Conservation (phyloP, 768 basidiomycete genomes). For the Russula brevipes region DNA sequence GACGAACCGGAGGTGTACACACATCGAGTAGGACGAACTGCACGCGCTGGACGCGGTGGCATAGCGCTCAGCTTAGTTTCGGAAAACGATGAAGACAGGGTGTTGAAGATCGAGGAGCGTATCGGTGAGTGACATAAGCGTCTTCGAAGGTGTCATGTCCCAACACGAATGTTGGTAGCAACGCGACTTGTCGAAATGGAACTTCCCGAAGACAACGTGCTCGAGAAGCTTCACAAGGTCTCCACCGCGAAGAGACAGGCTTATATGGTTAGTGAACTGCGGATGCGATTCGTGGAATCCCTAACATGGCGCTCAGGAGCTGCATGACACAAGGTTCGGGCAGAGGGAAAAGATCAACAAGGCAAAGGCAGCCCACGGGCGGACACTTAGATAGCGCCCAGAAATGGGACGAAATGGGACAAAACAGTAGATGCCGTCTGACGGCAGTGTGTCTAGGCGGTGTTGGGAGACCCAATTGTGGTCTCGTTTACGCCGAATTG, state of each 20-base stretch:
- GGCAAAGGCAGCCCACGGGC: conserved; percentile 42
- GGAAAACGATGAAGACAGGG: conserved; percentile 82
- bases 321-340: conserved; percentile 88
- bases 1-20: conserved; percentile 89
- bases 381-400: not conserved
- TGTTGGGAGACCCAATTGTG: not conserved
- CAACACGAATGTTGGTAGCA: conserved; percentile 30
- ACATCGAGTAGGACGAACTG: conserved; percentile 92
- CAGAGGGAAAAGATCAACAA: conserved; percentile 79
- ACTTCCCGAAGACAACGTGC: conserved; percentile 72
- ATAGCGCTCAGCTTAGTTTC: conserved; percentile 93
- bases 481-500: not conserved
- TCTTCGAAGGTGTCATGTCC: no score
- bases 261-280: conserved; percentile 67
- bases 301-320: conserved; percentile 46
- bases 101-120: conserved; percentile 76
- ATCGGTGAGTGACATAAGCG: conserved; percentile 55
- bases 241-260: conserved; percentile 90
- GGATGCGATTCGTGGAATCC: not conserved
- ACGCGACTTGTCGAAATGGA: conserved; percentile 68
- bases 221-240: conserved; percentile 84
- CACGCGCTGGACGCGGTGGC: conserved; percentile 84
- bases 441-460: no score
- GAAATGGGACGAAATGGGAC: not conserved
- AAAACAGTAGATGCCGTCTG: no score